Evolutionary conservation across 148 eudicot genomes (phyloP), one percentile per base, ranked within the genome.

Genomic region (Nepenthes gracilis): DNA sequence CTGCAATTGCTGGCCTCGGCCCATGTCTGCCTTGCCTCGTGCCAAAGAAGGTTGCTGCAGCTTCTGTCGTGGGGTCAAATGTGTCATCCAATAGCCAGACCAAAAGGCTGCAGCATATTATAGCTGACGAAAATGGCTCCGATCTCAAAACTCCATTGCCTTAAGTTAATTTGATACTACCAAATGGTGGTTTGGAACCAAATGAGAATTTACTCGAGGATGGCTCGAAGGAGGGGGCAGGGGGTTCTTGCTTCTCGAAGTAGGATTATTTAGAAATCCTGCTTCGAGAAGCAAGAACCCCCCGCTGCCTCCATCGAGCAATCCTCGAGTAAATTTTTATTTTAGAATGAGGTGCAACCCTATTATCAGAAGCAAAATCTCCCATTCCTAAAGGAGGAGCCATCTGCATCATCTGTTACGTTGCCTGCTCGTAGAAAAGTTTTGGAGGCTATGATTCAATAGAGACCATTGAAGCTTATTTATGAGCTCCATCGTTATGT

Each of bases 21-120:
- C 96, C 98, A 0, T 82, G 95, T 67, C 73, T 93, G 71, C 98
- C 96, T 4, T 85, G 88, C 8, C 76, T 96, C 51, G 89, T 91
- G 48, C 63, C 86, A 8, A 93, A 93, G 84, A 93, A 88, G 69
- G 70, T 70, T 36, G 48, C 49, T 12, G 48, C 67, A 2, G 13
- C 57, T 55, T 48, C 83, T 33, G 64, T 58, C 1, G 75, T 55
- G 33, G 80, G 77, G 9, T 59, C 70, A 33, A 70, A 53, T 73
- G 67, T 64, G 33, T 52, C 72, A 1, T 60, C 53, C 35, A 67
- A 72, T 68, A 65, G 54, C 70, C 80, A 80, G 70, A 58, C 58
- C 13, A 84, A 85, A 2, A 91, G 82, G 77, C 52, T 79, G 11
- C 80, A 74, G 60, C 59, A 69, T 2, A 57, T 65, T 67, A 66